These are phyloP conservation scores for Penicillium sp. DNA, from an alignment of 2,329 filamentous ascomycete genomes.

Conservation along the genomic window DNA sequence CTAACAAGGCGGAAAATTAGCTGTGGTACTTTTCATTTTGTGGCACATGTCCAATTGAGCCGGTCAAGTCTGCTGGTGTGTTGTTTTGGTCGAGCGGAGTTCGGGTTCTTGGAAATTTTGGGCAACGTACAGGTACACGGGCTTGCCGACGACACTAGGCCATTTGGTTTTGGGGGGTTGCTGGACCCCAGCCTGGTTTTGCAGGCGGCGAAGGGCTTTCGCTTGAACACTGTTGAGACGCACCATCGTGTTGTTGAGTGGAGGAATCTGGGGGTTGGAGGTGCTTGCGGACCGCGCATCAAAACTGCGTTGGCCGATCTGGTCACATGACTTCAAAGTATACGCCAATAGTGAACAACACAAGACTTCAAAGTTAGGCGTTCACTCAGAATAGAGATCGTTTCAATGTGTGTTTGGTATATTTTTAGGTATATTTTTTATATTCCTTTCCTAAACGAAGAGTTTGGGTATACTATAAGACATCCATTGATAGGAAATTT, in stretches of 20 bases:
- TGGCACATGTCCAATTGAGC: not conserved
- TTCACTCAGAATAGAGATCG: not conserved
- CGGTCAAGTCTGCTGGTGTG: not conserved
- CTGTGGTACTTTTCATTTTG: not conserved
- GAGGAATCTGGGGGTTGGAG: constrained; percentile 5
- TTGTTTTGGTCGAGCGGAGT: not conserved
- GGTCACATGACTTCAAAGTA: constrained; percentile 1
- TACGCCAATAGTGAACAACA: not conserved
- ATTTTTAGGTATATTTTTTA: not conserved
- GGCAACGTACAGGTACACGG: constrained; percentile 57
- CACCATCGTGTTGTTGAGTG: constrained; percentile 12
- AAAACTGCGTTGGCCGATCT: constrained; percentile 7
- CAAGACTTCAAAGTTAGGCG: not conserved
- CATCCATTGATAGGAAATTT: constrained; percentile 3
- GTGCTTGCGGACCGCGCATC: constrained; percentile 6
- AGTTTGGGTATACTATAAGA: not conserved
- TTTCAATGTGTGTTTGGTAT: not conserved
- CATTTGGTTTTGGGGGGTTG: constrained; percentile 3
- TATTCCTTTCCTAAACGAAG: not conserved
- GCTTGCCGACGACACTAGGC: constrained; percentile 37
- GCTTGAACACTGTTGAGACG: constrained; percentile 5
- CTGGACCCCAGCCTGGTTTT: constrained; percentile 1
- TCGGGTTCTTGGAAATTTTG: constrained; percentile 8
- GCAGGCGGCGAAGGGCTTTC: constrained; percentile 1
- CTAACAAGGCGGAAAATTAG: constrained; percentile 47